Evolutionary conservation across 495 filamentous ascomycete genomes (phyloP), one percentile per base, ranked within the genome.

Genomic region (Collariella sp.): DNA sequence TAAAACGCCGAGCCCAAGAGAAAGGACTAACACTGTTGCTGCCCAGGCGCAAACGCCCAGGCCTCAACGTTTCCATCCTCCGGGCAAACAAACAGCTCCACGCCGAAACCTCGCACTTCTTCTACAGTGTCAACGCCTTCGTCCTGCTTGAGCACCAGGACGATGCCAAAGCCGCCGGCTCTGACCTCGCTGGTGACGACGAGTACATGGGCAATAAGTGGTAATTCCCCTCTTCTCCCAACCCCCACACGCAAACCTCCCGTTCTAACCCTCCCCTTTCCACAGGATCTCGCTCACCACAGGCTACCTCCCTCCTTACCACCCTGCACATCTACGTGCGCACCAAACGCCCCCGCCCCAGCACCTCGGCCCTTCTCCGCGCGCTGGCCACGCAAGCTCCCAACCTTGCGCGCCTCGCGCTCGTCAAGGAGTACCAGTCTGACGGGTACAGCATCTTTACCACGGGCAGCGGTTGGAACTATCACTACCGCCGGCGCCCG

Each of bases 51-150:
- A 16, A 20, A 20, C 43, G 19, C 5, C 59, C 50, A 3, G 34
- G 15, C 13, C 24, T 50, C 6, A 45, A 54, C 34, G 24, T 62
- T 18, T 38, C 20, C 36, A 36, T 60, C 9, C 24, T 62, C 23
- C 49, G 47, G 3, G 54, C 48, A 6, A 43, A 33, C 50, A 45
- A 51, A 19, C 49, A 51, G 34, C 50, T 58, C 31, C 29, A 36
- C 42, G 16, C 11, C 18, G 61, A 63, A 45, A 57, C 57, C 15
- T 36, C 57, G 7, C 38, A 46, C 42, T 24, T 46, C 24, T 44
- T 63, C 1, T 63, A 60, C 47, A 50, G 46, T 41, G 47, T 3
- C 11, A 63, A 63, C 56, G 57, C 57, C 13, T 63, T 63, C 20
- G 20, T 39, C 42, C 54, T 62, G 15, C 50, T 62, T 19, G 60